Evolutionary conservation across 371 early-diverging fungal genomes (phyloP), one percentile per base, ranked within the genome.

Genomic region (Actinomucor elegans): DNA sequence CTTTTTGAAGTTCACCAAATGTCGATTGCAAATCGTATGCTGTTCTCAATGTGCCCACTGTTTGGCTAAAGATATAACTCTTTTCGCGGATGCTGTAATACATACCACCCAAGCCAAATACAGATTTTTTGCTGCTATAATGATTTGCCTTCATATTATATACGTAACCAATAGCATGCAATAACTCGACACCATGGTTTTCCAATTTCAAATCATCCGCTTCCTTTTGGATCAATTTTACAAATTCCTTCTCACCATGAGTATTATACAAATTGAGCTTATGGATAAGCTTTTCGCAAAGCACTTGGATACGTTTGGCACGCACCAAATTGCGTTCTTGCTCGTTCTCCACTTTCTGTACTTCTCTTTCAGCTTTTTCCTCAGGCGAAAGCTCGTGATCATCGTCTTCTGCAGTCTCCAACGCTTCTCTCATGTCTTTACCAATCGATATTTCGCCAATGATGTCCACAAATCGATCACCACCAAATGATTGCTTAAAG

Each of bases 391-490:
- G 33, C 5, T 64, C 38, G 5, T 69, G 57, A 6, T 55, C 65
- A 15, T 71, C 77, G 41, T 87, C 87, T 18, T 79, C 79, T 21
- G 80, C 83, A 12, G 73, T 80, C 48, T 77, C 83, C 55, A 92
- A 68, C 26, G 91, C 92, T 34, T 92, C 89, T 42, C 84, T 81
- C 76, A 98, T 90, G 56, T 95, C 95, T 40, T 82, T 75, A 21
- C 93, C 94, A 49, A 98, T 93, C n/a, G 91, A 91, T 29, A 98
- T 93, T 63, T 96, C 97, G 20, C 98, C 98, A 71, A 98, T 95
- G 59, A 95, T 86, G 68, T 92, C 90, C 14, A 85, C 84, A 75
- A 98, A 98, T 47, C 87, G 84, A 64, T 94, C 96, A 23, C 96
- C 96, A 48, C 96, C 95, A 82, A 98, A 98, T 50, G 91, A 87